phyloP scores from a whole-genome alignment of 2,329 filamentous ascomycete genomes.

The Aspergillus sp. region DNA sequence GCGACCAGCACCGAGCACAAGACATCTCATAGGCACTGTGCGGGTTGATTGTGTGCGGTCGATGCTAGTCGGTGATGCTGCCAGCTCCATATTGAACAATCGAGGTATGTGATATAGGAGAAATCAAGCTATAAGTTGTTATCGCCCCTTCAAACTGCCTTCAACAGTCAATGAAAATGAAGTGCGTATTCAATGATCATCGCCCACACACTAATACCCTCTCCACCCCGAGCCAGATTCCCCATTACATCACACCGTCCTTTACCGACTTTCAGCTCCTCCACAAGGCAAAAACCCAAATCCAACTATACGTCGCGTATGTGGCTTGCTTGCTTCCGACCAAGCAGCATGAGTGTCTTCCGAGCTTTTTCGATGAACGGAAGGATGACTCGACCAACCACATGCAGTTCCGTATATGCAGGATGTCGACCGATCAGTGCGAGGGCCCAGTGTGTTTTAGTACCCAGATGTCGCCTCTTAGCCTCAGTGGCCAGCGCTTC shows the following conservation, averaged over 20 bases:
- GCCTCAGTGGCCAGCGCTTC: neutral
- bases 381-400: neutral
- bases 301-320: neutral
- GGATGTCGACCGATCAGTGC: neutral
- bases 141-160: too few relatives aligned
- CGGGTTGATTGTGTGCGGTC: neutral
- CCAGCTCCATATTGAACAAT: neutral
- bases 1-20: neutral
- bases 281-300: neutral
- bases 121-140: neutral
- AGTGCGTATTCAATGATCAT: neutral
- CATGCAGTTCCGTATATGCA: neutral
- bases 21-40: neutral
- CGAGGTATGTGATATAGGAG: neutral
- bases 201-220: neutral
- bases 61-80: neutral
- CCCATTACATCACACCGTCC: neutral
- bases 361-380: neutral
- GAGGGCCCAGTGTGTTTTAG: neutral
- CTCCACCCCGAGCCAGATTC: neutral
- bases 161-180: neutral
- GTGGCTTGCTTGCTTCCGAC: neutral
- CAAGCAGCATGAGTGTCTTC: neutral
- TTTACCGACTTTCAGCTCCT: neutral
- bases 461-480: neutral